Base-by-base conservation (phyloP, 2,329 filamentous ascomycete genomes). In the Annulohypoxylon truncatum region DNA sequence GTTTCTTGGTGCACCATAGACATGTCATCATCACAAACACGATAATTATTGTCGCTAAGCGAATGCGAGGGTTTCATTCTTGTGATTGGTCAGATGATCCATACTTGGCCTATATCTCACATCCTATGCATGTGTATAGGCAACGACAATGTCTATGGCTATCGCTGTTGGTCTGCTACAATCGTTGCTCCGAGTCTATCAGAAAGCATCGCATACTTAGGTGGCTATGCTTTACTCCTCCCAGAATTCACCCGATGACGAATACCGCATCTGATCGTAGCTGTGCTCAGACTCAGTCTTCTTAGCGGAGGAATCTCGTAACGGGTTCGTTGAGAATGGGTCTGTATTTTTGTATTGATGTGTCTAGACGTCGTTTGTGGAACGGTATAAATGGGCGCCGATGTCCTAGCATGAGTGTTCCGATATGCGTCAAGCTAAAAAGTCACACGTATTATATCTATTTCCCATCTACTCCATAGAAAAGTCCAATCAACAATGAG, bases 61-160 rank as follows among this genome's bases (percentile, higher is more conserved):
- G 42, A 57, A 35, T 57, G 52, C 52, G 52, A 54, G 26, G 24
- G 44, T 28, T 13, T 9, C 35, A 12, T 15, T 31, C 24, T 18
- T 8, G 9, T 44, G 38, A 54, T 54, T 54, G 52, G 52, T 18
- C 18, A 44, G 24, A 42, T 29, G 10, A 20, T n/a, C n/a, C 22
- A 26, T 22, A 44, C 4, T 20, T 44, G 35, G 20, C 64, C 5
- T 13, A 29, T 29, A 31, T 4, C 10, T 6, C 24, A 15, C 35
- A n/a, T n/a, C 15, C 26, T 12, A n/a, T 10, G 15, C 35, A 44
- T 20, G 18, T 38, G 26, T 29, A 54, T 54, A 44, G n/a, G n/a
- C 24, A 44, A 7, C 52, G 52, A 44, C 38, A 26, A 31, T n/a
- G 24, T 40, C 35, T 42, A n/a, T 53, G 10, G 7, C 12, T 20